These are phyloP conservation scores for Pseudogymnoascus sp. DNA, from an alignment of 2,329 filamentous ascomycete species.

Conservation along the genomic window DNA sequence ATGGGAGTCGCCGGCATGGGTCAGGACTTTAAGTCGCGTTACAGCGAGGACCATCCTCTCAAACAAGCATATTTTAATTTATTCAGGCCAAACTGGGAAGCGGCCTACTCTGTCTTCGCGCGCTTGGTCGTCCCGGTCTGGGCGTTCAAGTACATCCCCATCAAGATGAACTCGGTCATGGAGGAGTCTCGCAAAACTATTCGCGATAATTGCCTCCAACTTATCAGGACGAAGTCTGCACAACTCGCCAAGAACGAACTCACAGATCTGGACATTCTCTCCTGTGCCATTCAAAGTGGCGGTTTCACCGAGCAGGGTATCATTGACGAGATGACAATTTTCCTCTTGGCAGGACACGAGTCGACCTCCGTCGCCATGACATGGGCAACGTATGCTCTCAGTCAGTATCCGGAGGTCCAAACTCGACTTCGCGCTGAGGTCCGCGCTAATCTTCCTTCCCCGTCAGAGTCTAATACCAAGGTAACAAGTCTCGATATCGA, in stretches of 20 bases:
- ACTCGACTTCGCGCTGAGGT: slow-evolving; percentile 60
- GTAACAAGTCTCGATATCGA: slow-evolving; percentile 56
- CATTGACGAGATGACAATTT: slow-evolving; percentile 83
- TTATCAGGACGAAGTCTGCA: slow-evolving; percentile 64
- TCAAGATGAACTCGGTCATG: slow-evolving; percentile 63
- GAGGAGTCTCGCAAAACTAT: slow-evolving; percentile 49
- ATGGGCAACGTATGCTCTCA: slow-evolving; percentile 66
- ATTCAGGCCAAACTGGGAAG: slow-evolving; percentile 45
- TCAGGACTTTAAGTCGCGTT: slow-evolving; percentile 59
- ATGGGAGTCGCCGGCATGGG: slow-evolving; percentile 67
- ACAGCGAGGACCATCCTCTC: slow-evolving; percentile 52
- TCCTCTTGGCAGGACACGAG: slow-evolving; percentile 75
- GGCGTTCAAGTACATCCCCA: slow-evolving; percentile 55
- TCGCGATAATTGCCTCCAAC: slow-evolving; percentile 55
- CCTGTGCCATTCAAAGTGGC: slow-evolving; percentile 68
- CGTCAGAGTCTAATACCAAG: slow-evolving; percentile 30
- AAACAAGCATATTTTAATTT: slow-evolving; percentile 48
- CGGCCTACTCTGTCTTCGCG: slow-evolving; percentile 50
- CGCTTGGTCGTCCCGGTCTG: slow-evolving; percentile 54
- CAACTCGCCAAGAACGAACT: slow-evolving; percentile 42
- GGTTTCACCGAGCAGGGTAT: slow-evolving; percentile 70
- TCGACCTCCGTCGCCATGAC: slow-evolving; percentile 70
- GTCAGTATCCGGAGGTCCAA: slow-evolving; percentile 57
- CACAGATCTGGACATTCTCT: slow-evolving; percentile 65
- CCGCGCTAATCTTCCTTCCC: slow-evolving; percentile 48